Percentiles rank a stretch among this genome's conserved stretches.
phyloP scores from a whole-genome alignment of 192 early-diverging fungal species.

The Coemansia nantahalensis region DNA sequence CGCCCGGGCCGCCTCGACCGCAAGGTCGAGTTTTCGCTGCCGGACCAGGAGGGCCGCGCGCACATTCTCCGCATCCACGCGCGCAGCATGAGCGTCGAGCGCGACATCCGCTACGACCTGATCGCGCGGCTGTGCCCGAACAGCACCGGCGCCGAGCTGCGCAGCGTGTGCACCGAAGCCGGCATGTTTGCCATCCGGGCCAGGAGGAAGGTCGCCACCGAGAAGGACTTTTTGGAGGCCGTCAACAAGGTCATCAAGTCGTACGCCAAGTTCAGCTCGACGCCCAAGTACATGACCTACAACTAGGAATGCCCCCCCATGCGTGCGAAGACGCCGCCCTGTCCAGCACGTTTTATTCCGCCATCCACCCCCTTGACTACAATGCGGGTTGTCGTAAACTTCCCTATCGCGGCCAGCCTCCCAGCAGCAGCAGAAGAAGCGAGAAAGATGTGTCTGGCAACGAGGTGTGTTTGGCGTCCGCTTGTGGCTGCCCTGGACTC shows the following conservation, averaged over 20 bases:
- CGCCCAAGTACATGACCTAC: constrained; percentile 90
- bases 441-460: too few relatives aligned
- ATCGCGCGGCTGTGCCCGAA: constrained; percentile 98
- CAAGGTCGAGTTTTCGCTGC: constrained; percentile 96
- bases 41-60: constrained; percentile 93
- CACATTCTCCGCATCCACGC: constrained; percentile 99
- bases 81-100: constrained; percentile 96
- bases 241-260: constrained; percentile 99
- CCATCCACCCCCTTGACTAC: too few relatives aligned
- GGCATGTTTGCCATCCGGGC: constrained; percentile 99
- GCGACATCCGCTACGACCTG: constrained; percentile 98
- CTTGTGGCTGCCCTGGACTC: too few relatives aligned
- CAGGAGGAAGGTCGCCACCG: constrained; percentile 97
- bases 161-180: constrained; percentile 98
- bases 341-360: too few relatives aligned
- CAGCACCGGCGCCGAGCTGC: constrained; percentile 96
- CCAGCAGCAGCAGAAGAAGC: too few relatives aligned
- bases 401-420: too few relatives aligned
- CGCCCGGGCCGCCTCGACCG: constrained; percentile 98
- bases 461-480: too few relatives aligned
- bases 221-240: constrained; percentile 99
- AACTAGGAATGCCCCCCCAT: too few relatives aligned
- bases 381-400: too few relatives aligned
- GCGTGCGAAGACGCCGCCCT: too few relatives aligned
- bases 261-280: constrained; percentile 98